Evolutionary conservation across 2,329 filamentous ascomycete genomes (phyloP).

Genomic region (Colletotrichum orbiculare): DNA sequence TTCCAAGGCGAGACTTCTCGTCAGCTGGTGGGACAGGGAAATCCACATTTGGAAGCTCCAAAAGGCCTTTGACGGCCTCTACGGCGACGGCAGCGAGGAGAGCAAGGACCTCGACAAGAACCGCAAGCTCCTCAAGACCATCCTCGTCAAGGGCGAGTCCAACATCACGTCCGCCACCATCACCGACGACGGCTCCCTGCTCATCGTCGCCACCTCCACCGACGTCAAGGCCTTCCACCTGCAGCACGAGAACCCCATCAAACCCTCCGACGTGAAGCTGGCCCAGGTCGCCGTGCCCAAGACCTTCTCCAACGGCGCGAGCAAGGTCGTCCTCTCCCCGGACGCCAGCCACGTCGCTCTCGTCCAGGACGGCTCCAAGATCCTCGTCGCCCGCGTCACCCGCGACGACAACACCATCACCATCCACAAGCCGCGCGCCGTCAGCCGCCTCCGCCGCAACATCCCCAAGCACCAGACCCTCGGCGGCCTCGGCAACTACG

Average conservation of each 20-base stretch:
- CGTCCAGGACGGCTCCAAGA: slow-evolving; percentile 69
- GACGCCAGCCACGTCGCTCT: slow-evolving; percentile 76
- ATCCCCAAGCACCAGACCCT: slow-evolving; percentile 66
- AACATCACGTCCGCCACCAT: slow-evolving; percentile 82
- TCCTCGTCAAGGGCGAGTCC: slow-evolving; percentile 79
- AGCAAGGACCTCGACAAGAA: slow-evolving; percentile 60
- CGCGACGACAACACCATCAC: slow-evolving; percentile 36
- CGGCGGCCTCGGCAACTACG: slow-evolving; percentile 79
- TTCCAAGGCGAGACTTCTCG: slow-evolving; percentile 76
- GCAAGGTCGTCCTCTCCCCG: slow-evolving; percentile 75
- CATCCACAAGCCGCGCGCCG: slow-evolving; percentile 51
- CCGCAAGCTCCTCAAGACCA: slow-evolving; percentile 75
- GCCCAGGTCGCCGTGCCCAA: slow-evolving; percentile 75
- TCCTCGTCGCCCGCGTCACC: slow-evolving; percentile 63
- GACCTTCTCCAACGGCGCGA: slow-evolving; percentile 72
- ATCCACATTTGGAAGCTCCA: slow-evolving; percentile 81
- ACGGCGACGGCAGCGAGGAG: slow-evolving; percentile 53
- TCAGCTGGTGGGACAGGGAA: slow-evolving; percentile 93
- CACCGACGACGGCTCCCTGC: slow-evolving; percentile 75
- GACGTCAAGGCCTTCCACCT: slow-evolving; percentile 84
- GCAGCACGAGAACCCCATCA: slow-evolving; percentile 59
- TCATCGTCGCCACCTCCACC: slow-evolving; percentile 80
- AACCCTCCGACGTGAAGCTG: slow-evolving; percentile 72
- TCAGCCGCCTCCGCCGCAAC: slow-evolving; percentile 64
- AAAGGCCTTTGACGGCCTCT: slow-evolving; percentile 58